phyloP scores from a whole-genome alignment of 305 asterid genomes.

The Solanum hybrid region DNA sequence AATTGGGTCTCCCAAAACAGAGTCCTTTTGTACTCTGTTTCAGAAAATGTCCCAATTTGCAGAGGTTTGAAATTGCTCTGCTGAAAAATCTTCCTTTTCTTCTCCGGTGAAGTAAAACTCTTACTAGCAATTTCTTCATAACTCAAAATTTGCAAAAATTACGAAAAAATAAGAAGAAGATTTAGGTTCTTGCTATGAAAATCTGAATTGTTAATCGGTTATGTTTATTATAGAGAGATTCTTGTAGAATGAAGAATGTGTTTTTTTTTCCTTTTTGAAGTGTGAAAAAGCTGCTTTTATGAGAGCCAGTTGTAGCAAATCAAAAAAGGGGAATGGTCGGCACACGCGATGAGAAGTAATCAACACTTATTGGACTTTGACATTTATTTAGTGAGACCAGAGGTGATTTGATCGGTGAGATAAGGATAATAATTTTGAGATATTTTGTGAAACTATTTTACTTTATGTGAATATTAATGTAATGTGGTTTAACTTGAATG shows the following conservation, averaged over 20 bases:
- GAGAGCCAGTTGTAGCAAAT: neutral
- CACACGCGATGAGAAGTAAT: neutral
- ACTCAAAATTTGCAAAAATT: neutral
- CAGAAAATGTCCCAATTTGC: slow-evolving; percentile 22
- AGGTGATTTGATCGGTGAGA: too few species aligned
- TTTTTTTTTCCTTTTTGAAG: neutral
- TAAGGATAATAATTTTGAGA: too few species aligned
- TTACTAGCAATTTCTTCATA: slow-evolving; percentile 19
- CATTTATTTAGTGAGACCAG: too few species aligned
- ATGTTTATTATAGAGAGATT: neutral
- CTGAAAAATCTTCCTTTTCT: neutral
- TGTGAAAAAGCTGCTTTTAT: neutral
- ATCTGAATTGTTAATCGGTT: neutral
- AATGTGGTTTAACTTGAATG: too few species aligned
- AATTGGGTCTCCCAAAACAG: neutral
- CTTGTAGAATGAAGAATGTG: neutral
- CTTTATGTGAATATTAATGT: too few species aligned
- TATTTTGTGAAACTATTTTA: too few species aligned
- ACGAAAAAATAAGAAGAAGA: neutral
- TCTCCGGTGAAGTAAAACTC: neutral
- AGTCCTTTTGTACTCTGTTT: slow-evolving; percentile 12
- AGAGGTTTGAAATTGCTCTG: slow-evolving; percentile 26
- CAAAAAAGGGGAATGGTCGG: neutral
- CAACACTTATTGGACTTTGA: neutral
- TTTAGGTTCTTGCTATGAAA: neutral